Evolutionary conservation across 1,284 basidiomycete species (phyloP).

Genomic region (Ceraceosorus bombacis): DNA sequence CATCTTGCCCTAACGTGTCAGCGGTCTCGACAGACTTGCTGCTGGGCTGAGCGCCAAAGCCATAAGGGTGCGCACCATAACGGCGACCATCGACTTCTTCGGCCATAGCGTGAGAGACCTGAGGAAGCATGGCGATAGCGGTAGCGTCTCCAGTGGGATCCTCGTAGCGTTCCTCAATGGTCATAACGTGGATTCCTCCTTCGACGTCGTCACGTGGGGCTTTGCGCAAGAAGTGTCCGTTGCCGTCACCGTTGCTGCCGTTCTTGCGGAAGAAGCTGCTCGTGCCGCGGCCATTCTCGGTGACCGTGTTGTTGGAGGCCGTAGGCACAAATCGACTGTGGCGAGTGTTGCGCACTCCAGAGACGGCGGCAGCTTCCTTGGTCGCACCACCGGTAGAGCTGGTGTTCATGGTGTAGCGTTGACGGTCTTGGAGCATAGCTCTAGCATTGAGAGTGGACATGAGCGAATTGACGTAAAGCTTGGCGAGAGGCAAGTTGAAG

Average conservation of each 20-base stretch:
- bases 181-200: slow-evolving; percentile 42
- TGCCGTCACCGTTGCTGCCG: neutral
- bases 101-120: neutral
- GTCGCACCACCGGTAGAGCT: neutral
- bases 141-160: slow-evolving; percentile 13
- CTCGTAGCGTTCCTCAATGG: slow-evolving; percentile 42
- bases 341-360: neutral
- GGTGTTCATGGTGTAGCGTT: slow-evolving; percentile 4
- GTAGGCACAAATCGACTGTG: neutral
- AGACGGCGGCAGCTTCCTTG: neutral
- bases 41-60: neutral
- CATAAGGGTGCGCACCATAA: neutral
- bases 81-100: neutral
- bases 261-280: neutral
- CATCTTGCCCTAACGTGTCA: neutral
- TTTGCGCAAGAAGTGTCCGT: too few species aligned
- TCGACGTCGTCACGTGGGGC: slow-evolving; percentile 8
- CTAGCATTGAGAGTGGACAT: slow-evolving; percentile 43
- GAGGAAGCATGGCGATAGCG: slow-evolving; percentile 8
- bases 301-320: neutral
- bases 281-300: neutral
- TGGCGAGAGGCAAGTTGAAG: slow-evolving; percentile 42
- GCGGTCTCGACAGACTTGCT: neutral
- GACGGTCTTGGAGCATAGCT: slow-evolving; percentile 13
- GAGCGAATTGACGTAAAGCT: slow-evolving; percentile 44